A percentile compares a stretch with the other conserved stretches of the same genome.
phyloP scores from a whole-genome alignment of 371 early-diverging fungal genomes.

The Syncephalis fuscata region DNA sequence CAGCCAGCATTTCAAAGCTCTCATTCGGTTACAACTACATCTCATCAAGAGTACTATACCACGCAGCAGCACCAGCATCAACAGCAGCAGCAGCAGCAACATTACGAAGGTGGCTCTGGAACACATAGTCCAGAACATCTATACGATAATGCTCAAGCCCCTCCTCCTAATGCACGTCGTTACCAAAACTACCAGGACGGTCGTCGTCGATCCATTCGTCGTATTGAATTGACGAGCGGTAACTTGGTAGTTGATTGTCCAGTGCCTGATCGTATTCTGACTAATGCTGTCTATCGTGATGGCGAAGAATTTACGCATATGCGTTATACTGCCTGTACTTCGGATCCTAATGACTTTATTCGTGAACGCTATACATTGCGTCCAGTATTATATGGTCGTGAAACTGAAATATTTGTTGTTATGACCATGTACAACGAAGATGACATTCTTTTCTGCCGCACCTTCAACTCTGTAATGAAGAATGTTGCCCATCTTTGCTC shows the following conservation, averaged over 20 bases:
- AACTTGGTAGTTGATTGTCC: slow-evolving; percentile 33
- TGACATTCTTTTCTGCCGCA: slow-evolving; percentile 40
- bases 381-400: slow-evolving; percentile 20
- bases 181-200: slow-evolving; percentile 30
- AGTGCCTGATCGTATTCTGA: slow-evolving; percentile 21
- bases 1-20: no score
- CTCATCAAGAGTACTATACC: no score
- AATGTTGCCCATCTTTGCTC: slow-evolving; percentile 61
- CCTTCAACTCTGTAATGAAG: slow-evolving; percentile 61
- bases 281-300: slow-evolving; percentile 16
- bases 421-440: slow-evolving; percentile 57
- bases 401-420: slow-evolving; percentile 45
- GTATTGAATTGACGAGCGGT: slow-evolving; percentile 21
- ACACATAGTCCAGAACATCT: slow-evolving; percentile 6
- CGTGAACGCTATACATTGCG: slow-evolving; percentile 22
- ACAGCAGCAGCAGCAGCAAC: no score
- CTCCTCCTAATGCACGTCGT: slow-evolving; percentile 20
- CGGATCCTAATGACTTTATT: slow-evolving; percentile 35
- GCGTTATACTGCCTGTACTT: slow-evolving; percentile 55
- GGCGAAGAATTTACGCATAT: slow-evolving; percentile 43
- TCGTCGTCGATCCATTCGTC: slow-evolving; percentile 23
- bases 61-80: no score
- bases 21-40: no score
- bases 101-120: no score
- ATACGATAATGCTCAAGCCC: slow-evolving; percentile 20